Base-by-base conservation (phyloP, 2,329 filamentous ascomycete species). In the Cladobotryum protrusum region DNA sequence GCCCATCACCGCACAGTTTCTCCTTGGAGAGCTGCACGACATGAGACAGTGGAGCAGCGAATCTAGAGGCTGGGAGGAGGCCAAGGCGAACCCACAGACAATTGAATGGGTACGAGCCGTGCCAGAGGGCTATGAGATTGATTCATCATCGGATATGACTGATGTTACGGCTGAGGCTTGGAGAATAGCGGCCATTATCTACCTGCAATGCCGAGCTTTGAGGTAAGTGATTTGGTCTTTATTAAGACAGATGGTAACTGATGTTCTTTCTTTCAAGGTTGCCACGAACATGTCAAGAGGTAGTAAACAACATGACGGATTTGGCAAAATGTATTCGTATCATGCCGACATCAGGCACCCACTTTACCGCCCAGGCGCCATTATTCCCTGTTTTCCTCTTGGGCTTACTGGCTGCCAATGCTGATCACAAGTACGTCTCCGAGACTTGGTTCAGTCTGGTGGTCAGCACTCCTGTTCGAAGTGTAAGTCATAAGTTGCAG, bases 301-400 rank as follows among this genome's bases (percentile, higher is more conserved):
- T 72, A 12, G 15, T 71, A 9, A 33, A 50, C 15, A 65, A 63
- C 17, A 29, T 71, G 12, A 36, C 47, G 0, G 61, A 69, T 33
- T 57, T 72, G n/a, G 64, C 64, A 5, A 60, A 53, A 48, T 70
- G 68, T 45, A 69, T 72, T 15, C 56, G 54, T 3, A 64, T 70
- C 7, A 69, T 72, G 69, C 70, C 70, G 2, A 72, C 69, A 2
- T 70, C 67, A 4, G 70, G 69, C 6, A 57, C 57, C 17, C 57
- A 67, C 3, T 72, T 72, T 44, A 72, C 70, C 8, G 68, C 70
- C 1, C 70, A 72, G 45, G 68, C 70, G 6, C 70, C 70, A 5
- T 58, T 72, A 1, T 62, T 72, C 9, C 70, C 70, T 0, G 68
- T 71, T 1, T 72, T 72, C 41, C 59, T 72, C n/a, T 50, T 72